Base-by-base conservation (phyloP, 371 early-diverging fungal species). In the Vittaforma corneae region DNA sequence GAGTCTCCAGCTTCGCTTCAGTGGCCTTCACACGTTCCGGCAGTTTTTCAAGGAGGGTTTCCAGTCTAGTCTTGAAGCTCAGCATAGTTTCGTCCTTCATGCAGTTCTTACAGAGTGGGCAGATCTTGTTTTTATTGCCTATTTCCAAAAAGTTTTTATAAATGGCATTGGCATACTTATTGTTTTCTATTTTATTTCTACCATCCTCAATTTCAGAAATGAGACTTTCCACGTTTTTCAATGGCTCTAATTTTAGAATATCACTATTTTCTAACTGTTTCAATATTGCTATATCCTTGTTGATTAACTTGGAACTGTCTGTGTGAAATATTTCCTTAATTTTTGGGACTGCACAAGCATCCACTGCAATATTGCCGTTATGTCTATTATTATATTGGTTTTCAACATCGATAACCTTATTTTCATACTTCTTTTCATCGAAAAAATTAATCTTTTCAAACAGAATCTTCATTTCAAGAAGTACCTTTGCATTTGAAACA, bases 21-120 rank as follows among this genome's bases (percentile, higher is more conserved):
- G 29, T 4, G 46, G 67, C 40, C 35, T 46, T 44, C 33, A 35
- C 38, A 35, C 20, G 58, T 44, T 66, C 58, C 30, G 62, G 44
- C 46, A 46, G 50, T 46, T 28, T 29, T 32, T 44, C 46, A 38
- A 58, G 34, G 6, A 30, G 30, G 1, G 16, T 44, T 32, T 75
- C 63, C 32, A 68, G 18, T 53, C 24, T 68, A 9, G 14, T 20
- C n/a, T 22, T 46, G 38, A 58, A 65, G 18, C 20, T 44, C 1
- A 4, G 46, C 54, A 48, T 53, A 42, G 59, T 56, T 9, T 18
- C 48, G 1, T 24, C 57, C 24, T n/a, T 24, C 2, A 72, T 16
- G 14, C 22, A 6, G 26, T 40, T 68, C 11, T 69, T 59, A 38
- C 75, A 72, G 9, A 68, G 16, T 38, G 56, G 47, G 32, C 73